Evolutionary conservation across 2,329 filamentous ascomycete species (phyloP), one percentile per base, ranked within the genome.

Genomic region (Biscogniauxia mediterranea): DNA sequence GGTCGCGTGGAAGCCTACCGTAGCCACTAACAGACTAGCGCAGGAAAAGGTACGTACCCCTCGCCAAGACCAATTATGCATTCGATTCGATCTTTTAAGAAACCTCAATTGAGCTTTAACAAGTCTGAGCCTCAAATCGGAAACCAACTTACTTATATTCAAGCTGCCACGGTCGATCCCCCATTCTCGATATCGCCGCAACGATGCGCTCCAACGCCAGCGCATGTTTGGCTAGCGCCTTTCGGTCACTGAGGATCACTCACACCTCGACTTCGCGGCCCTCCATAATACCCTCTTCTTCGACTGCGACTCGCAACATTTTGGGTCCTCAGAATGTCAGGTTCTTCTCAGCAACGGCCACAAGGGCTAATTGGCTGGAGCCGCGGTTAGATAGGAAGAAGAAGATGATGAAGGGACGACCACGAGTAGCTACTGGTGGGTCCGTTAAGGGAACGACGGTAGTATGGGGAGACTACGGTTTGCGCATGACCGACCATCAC

Each of bases 401-500:
- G 73, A 92, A 91, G 76, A 96, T 96, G 82, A 93, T 93, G 68
- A 97, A 97, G 80, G 95, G 94, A 49, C 87, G 93, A 1, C 89
- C 91, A 55, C 87, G 92, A 70, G 93, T 98, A 55, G 86, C 91
- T 23, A 99, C 93, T 0, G 95, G 95, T 64, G 95, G 95, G 63
- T 96, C 91, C 59, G 88, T 85, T 42, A 93, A 96, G 75, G 95
- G 95, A 69, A 99, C 95, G 42, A 98, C 94, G 0, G 90, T 99
- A 20, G 88, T 96, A 60, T 98, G 93, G 92, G 95, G 95, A 59
- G 93, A 98, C 76, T 99, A 93, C 74, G 95, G 95, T 8, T 81
- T 99, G 68, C 91, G 95, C 60, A 95, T 99, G 88, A 88, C 84
- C 65, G 95, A 99, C 78, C 91, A 97, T 76, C 91, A 97, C 79